A percentile compares a stretch with the other conserved stretches of the same genome.
Conservation (phyloP, 2,329 filamentous ascomycete species). For the Penicillium brasilianum region DNA sequence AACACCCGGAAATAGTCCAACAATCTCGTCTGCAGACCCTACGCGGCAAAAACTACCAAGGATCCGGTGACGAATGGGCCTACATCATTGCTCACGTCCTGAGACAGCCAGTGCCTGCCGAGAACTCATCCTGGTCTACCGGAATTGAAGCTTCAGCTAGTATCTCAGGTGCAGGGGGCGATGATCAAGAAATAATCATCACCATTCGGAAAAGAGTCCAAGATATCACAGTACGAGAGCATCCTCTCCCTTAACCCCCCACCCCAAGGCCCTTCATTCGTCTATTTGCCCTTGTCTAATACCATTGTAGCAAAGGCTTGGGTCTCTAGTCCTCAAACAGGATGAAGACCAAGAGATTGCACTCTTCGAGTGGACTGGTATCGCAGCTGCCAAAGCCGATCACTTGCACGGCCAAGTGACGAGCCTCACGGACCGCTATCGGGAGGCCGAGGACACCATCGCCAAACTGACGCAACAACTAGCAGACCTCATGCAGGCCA, state of each 20-base stretch:
- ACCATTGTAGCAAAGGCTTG: slow-evolving; percentile 55
- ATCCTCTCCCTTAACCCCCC: not conserved
- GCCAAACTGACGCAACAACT: slow-evolving; percentile 59
- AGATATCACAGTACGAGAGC: slow-evolving; percentile 53
- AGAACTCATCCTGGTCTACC: slow-evolving; percentile 25
- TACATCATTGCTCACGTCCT: slow-evolving; percentile 44
- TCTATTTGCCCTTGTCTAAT: slow-evolving; percentile 22
- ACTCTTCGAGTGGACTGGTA: slow-evolving; percentile 62
- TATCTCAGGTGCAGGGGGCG: slow-evolving; percentile 32
- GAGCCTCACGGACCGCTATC: slow-evolving; percentile 46
- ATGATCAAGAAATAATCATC: slow-evolving; percentile 45
- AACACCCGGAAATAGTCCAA: slow-evolving; percentile 40
- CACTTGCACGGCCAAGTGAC: slow-evolving; percentile 50
- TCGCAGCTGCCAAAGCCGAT: slow-evolving; percentile 52
- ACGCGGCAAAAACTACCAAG: slow-evolving; percentile 51
- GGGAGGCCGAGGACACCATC: slow-evolving; percentile 56
- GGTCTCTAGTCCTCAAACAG: slow-evolving; percentile 57
- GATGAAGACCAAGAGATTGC: slow-evolving; percentile 61
- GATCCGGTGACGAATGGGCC: slow-evolving; percentile 50
- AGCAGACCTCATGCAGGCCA: slow-evolving; percentile 62
- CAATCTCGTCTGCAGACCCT: slow-evolving; percentile 43
- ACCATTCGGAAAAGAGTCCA: slow-evolving; percentile 51
- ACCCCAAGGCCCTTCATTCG: no score
- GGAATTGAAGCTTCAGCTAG: slow-evolving; percentile 42
- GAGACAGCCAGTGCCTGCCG: slow-evolving; percentile 31